Conservation (phyloP, 2,329 filamentous ascomycete genomes). For the Zarea fungicola region DNA sequence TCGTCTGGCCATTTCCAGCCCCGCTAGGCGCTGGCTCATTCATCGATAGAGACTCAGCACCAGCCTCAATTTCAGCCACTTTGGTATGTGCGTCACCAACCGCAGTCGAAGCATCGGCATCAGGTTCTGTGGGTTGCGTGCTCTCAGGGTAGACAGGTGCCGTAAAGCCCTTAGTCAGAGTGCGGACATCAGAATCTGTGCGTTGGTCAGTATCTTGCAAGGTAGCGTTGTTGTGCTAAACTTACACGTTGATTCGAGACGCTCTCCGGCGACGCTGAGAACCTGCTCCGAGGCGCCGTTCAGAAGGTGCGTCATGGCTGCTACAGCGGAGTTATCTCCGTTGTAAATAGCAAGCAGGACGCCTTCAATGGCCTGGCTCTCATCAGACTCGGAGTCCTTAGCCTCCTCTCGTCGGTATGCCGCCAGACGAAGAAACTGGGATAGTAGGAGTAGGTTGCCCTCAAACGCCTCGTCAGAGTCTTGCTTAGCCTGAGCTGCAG, state of each 20-base stretch:
- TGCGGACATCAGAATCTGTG: slow-evolving; percentile 35
- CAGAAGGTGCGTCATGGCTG: slow-evolving; percentile 71
- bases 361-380: slow-evolving; percentile 77
- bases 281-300: slow-evolving; percentile 65
- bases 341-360: slow-evolving; percentile 73
- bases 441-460: slow-evolving; percentile 63
- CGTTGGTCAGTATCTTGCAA: neutral
- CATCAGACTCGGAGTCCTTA: slow-evolving; percentile 57
- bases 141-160: slow-evolving; percentile 32
- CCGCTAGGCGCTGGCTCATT: neutral
- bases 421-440: slow-evolving; percentile 75
- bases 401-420: slow-evolving; percentile 70
- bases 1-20: slow-evolving; percentile 49
- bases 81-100: slow-evolving; percentile 37
- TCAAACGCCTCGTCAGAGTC: slow-evolving; percentile 50
- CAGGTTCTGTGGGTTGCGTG: slow-evolving; percentile 42
- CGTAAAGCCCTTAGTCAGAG: slow-evolving; percentile 48
- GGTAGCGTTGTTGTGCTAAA: slow-evolving; percentile 14
- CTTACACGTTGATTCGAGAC: slow-evolving; percentile 68
- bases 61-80: slow-evolving; percentile 29
- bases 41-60: neutral
- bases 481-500: slow-evolving; percentile 47
- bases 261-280: slow-evolving; percentile 57
- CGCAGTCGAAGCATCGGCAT: slow-evolving; percentile 49
- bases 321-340: slow-evolving; percentile 69